Evolutionary conservation across 2,329 filamentous ascomycete genomes (phyloP).

Genomic region (Aspergillus chevalieri): DNA sequence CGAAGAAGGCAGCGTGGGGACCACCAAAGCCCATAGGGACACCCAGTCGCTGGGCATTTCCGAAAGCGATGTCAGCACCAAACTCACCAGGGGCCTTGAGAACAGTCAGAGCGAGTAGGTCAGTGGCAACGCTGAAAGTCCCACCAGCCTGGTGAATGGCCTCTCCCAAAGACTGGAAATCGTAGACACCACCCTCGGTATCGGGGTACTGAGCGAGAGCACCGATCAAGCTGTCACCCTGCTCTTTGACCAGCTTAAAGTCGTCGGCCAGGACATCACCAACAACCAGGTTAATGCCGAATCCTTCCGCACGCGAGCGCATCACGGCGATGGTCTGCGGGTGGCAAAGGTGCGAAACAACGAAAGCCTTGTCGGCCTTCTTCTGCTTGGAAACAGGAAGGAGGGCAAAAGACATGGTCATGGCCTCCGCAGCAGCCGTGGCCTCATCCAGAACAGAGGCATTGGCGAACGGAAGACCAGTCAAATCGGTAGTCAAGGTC

Average conservation of each 20-base stretch:
- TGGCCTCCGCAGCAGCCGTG: constrained; percentile 88
- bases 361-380: constrained; percentile 68
- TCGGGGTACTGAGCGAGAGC: constrained; percentile 94
- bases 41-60: constrained; percentile 84
- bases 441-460: constrained; percentile 86
- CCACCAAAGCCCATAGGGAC: constrained; percentile 89
- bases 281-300: constrained; percentile 72
- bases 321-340: constrained; percentile 82
- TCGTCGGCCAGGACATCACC: constrained; percentile 64
- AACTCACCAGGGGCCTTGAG: constrained; percentile 89
- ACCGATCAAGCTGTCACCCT: constrained; percentile 77
- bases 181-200: constrained; percentile 71
- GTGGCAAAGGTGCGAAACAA: constrained; percentile 77
- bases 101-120: constrained; percentile 78
- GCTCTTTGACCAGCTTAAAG: constrained; percentile 60
- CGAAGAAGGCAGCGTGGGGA: constrained; percentile 95
- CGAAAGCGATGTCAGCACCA: constrained; percentile 91
- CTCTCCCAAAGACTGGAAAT: constrained; percentile 69
- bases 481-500: constrained; percentile 84
- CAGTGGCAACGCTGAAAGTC: constrained; percentile 81
- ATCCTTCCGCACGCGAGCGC: constrained; percentile 79
- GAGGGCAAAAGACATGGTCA: constrained; percentile 82
- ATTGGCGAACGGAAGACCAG: constrained; percentile 80
- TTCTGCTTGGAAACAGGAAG: constrained; percentile 67
- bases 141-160: constrained; percentile 70